A percentile compares a stretch with the other conserved stretches of the same genome.
Conservation (phyloP, 768 basidiomycete genomes). For the Mrakia gelida region DNA sequence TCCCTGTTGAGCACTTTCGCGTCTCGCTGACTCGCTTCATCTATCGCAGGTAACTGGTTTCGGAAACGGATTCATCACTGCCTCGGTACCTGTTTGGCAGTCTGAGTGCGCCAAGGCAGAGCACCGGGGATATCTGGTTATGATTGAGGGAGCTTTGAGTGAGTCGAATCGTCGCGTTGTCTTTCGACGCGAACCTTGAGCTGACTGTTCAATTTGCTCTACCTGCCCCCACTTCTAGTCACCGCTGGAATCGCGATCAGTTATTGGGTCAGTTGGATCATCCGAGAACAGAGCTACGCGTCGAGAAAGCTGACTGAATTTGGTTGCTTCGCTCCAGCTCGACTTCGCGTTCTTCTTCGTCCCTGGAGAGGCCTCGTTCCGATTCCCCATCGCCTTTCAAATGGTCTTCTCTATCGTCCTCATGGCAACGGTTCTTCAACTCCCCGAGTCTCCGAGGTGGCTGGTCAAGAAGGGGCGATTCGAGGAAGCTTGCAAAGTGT, state of each 20-base stretch:
- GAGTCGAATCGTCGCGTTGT: constrained; percentile 26
- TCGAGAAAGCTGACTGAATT: too few species aligned
- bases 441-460: constrained; percentile 47
- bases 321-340: constrained; percentile 37
- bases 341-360: constrained; percentile 41
- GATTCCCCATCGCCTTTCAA: constrained; percentile 60
- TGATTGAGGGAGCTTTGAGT: constrained; percentile 56
- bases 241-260: constrained; percentile 62
- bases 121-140: constrained; percentile 59
- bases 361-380: constrained; percentile 54
- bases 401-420: constrained; percentile 57
- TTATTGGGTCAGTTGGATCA: constrained; percentile 50
- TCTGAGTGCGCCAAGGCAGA: constrained; percentile 63
- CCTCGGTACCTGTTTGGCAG: constrained; percentile 62
- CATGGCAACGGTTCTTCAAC: constrained; percentile 41
- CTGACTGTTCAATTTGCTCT: background rate
- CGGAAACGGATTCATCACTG: constrained; percentile 65
- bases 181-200: background rate
- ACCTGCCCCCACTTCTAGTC: constrained; percentile 41
- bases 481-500: constrained; percentile 58
- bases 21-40: too few species aligned
- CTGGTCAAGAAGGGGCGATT: constrained; percentile 56
- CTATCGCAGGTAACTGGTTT: constrained; percentile 51
- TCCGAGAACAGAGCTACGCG: too few species aligned
- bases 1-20: constrained; percentile 32